A percentile compares a stretch with the other conserved stretches of the same genome.
These are phyloP conservation scores for Toxoplasma gondii DNA, from an alignment of 169 alveolate species.

Conservation along the genomic window DNA sequence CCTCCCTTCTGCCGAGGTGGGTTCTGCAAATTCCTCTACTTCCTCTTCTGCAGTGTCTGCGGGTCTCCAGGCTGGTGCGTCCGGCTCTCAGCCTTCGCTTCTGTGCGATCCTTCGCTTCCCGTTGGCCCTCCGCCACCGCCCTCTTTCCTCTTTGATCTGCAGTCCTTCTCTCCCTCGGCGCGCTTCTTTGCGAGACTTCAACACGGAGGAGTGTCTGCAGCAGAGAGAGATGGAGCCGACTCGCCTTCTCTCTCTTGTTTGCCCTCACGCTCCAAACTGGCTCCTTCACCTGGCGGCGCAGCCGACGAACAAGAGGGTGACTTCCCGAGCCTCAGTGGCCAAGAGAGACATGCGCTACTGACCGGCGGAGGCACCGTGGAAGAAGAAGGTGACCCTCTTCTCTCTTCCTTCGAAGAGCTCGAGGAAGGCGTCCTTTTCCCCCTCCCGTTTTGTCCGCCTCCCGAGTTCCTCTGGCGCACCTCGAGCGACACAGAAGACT, in stretches of 20 bases:
- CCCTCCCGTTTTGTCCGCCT: conserved; percentile 6
- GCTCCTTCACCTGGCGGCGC: too few relatives aligned
- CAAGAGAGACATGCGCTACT: not conserved
- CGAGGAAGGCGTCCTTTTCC: not conserved
- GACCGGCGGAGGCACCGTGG: not conserved
- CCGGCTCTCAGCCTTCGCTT: not conserved
- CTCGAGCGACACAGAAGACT: not conserved
- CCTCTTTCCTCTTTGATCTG: not conserved
- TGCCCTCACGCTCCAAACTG: too few relatives aligned
- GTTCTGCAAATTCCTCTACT: not conserved
- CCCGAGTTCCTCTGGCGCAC: not conserved
- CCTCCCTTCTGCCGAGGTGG: not conserved
- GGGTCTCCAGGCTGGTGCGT: not conserved
- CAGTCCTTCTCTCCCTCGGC: not conserved
- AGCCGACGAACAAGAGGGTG: too few relatives aligned
- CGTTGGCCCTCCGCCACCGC: not conserved
- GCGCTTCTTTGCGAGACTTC: not conserved
- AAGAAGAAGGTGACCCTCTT: not conserved
- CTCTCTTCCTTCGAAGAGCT: conserved; percentile 12
- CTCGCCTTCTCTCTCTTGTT: too few relatives aligned
- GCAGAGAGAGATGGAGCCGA: too few relatives aligned
- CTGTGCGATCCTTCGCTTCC: not conserved
- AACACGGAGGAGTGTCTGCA: not conserved
- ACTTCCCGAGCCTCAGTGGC: too few relatives aligned
- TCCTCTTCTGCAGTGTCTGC: not conserved